Conservation (phyloP, 225 moss, liverwort and hornwort genomes). For the Lunularia cruciata region DNA sequence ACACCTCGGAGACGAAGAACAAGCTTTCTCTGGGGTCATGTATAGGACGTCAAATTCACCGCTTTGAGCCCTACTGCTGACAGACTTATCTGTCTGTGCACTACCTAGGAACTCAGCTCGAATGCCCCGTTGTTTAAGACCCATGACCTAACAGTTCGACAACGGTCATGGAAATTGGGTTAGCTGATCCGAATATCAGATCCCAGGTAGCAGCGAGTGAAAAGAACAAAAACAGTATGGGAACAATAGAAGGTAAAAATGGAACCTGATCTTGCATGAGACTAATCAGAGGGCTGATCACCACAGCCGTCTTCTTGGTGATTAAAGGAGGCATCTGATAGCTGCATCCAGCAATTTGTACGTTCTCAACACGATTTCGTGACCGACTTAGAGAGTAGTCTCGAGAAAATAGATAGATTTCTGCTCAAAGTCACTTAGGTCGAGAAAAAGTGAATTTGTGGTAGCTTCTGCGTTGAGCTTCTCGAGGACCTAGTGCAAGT, state of each 20-base stretch:
- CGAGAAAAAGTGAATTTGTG: too few species aligned
- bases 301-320: slow-evolving; percentile 84
- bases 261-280: slow-evolving; percentile 91
- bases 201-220: neutral
- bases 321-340: slow-evolving; percentile 92
- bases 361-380: neutral
- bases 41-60: slow-evolving; percentile 85
- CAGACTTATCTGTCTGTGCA: slow-evolving; percentile 69
- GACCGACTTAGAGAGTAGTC: too few species aligned
- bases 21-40: slow-evolving; percentile 96
- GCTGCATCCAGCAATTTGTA: slow-evolving; percentile 38
- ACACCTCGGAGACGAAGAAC: slow-evolving; percentile 55
- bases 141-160: slow-evolving; percentile 68
- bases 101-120: slow-evolving; percentile 75
- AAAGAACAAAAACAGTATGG: neutral
- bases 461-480: too few species aligned
- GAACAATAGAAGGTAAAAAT: neutral
- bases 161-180: too few species aligned
- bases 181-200: neutral
- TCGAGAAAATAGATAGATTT: too few species aligned
- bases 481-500: too few species aligned
- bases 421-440: too few species aligned
- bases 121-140: slow-evolving; percentile 80
- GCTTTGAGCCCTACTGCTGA: slow-evolving; percentile 57
- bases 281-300: slow-evolving; percentile 94